Evolutionary conservation across 2,329 filamentous ascomycete species (phyloP).

Genomic region (Cordyceps javanica): DNA sequence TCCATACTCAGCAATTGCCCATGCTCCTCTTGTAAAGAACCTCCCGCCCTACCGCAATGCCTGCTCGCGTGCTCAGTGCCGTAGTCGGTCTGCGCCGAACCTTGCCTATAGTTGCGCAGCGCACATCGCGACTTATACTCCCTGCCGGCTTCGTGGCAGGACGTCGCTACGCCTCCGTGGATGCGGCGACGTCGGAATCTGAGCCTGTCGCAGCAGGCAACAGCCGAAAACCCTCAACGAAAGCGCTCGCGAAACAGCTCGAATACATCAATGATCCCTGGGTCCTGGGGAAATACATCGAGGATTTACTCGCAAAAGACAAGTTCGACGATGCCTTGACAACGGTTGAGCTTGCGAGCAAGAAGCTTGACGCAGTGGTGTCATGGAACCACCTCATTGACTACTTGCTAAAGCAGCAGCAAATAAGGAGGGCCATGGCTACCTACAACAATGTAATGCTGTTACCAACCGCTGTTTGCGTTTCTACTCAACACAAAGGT

Average conservation of each 20-base stretch:
- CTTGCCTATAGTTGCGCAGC: background rate
- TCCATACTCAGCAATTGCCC: background rate
- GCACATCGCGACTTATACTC: background rate
- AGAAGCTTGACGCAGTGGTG: slow-evolving; percentile 57
- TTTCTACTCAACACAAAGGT: background rate
- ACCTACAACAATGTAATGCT: slow-evolving; percentile 75
- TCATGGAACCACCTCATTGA: slow-evolving; percentile 86
- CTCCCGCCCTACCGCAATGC: background rate
- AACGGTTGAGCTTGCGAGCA: slow-evolving; percentile 64
- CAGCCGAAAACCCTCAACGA: slow-evolving; percentile 25
- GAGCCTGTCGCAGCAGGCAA: slow-evolving; percentile 19
- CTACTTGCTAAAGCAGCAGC: slow-evolving; percentile 56
- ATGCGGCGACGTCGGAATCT: slow-evolving; percentile 2
- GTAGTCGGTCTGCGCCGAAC: slow-evolving; percentile 1
- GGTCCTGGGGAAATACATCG: slow-evolving; percentile 64
- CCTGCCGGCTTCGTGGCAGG: slow-evolving; percentile 1
- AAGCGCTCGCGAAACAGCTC: slow-evolving; percentile 49
- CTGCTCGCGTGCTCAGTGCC: slow-evolving; percentile 1
- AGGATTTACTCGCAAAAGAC: slow-evolving; percentile 50
- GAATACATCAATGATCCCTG: slow-evolving; percentile 62
- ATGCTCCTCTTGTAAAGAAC: background rate
- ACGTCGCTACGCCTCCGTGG: slow-evolving; percentile 16
- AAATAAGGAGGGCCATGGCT: slow-evolving; percentile 62
- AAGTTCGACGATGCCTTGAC: slow-evolving; percentile 61
- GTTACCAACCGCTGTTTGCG: too few relatives aligned